Evolutionary conservation across 306 rosid genomes (phyloP).

Genomic region (Pueraria montana): DNA sequence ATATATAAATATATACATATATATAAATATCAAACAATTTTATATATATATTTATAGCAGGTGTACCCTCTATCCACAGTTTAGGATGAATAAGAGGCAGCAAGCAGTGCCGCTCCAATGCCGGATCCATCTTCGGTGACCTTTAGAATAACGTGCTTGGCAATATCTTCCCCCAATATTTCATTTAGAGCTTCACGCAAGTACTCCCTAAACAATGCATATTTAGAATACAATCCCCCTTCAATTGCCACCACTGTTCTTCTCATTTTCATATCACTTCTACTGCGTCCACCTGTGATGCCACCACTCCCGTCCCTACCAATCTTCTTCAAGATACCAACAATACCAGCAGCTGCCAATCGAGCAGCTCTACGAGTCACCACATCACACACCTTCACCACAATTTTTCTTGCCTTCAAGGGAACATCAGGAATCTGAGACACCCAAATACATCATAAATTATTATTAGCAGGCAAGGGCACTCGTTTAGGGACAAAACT

Average conservation of each 20-base stretch:
- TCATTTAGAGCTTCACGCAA: conserved; percentile 81
- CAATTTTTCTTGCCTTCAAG: conserved; percentile 73
- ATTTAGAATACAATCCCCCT: conserved; percentile 83
- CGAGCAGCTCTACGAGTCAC: conserved; percentile 91
- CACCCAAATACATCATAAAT: conserved; percentile 33
- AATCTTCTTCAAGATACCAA: conserved; percentile 90
- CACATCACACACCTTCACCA: conserved; percentile 82
- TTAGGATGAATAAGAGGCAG: conserved; percentile 78
- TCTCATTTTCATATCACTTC: conserved; percentile 65
- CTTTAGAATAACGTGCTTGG: conserved; percentile 76
- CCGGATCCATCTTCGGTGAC: conserved; percentile 91
- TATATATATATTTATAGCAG: conserved; percentile 68
- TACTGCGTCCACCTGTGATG: conserved; percentile 77
- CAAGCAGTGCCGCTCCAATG: conserved; percentile 87
- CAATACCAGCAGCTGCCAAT: conserved; percentile 91
- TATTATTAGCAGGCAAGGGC: neutral
- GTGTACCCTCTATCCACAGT: conserved; percentile 71
- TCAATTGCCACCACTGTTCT: conserved; percentile 87
- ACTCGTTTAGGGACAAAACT: neutral
- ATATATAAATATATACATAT: conserved; percentile 29
- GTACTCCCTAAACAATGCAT: conserved; percentile 77
- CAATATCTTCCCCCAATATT: conserved; percentile 82
- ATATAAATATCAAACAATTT: conserved; percentile 5
- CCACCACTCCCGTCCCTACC: conserved; percentile 94
- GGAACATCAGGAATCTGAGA: conserved; percentile 76